Percentiles rank a stretch among this genome's conserved stretches.
These are phyloP conservation scores for Lyophyllum shimeji DNA, from an alignment of 768 basidiomycete species.

Conservation along the genomic window DNA sequence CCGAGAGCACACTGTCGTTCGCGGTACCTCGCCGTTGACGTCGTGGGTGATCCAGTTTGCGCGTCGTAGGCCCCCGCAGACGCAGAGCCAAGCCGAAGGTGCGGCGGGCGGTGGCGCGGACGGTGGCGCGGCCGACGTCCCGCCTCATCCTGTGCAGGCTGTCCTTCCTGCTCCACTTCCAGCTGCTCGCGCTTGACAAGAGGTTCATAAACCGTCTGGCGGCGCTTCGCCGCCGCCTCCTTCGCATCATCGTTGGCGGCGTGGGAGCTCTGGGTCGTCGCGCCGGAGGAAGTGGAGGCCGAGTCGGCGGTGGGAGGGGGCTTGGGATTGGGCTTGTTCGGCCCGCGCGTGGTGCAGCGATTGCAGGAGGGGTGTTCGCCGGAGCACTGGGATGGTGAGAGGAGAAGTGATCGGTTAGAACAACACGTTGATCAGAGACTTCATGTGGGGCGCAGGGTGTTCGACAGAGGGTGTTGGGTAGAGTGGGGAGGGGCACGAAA, in stretches of 20 bases:
- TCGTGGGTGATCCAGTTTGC: too few relatives aligned
- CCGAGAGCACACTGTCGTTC: not conserved
- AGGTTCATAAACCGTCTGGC: too few relatives aligned
- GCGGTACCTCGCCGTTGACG: not conserved
- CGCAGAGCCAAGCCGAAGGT: slow-evolving; percentile 24
- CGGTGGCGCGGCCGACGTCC: slow-evolving; percentile 13
- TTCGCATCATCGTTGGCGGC: not conserved
- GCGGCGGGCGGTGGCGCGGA: slow-evolving; percentile 30
- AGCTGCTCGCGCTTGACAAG: too few relatives aligned
- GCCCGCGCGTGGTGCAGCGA: slow-evolving; percentile 59
- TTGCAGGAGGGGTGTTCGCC: slow-evolving; percentile 71
- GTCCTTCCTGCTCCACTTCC: too few relatives aligned
- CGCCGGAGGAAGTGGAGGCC: too few relatives aligned
- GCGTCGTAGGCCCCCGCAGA: not conserved
- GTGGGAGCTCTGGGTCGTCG: not conserved
- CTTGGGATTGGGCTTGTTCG: slow-evolving; percentile 52
- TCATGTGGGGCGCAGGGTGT: not conserved
- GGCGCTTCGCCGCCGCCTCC: too few relatives aligned
- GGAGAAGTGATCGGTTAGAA: not conserved
- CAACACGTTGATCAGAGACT: too few relatives aligned
- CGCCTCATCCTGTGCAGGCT: too few relatives aligned
- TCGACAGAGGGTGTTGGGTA: too few relatives aligned
- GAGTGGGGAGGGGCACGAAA: too few relatives aligned
- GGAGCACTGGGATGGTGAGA: slow-evolving; percentile 48
- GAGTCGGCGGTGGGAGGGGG: not conserved